A percentile compares a stretch with the other conserved stretches of the same genome.
Evolutionary conservation across 2,329 filamentous ascomycete species (phyloP).

Genomic region (Huntiella moniliformis): DNA sequence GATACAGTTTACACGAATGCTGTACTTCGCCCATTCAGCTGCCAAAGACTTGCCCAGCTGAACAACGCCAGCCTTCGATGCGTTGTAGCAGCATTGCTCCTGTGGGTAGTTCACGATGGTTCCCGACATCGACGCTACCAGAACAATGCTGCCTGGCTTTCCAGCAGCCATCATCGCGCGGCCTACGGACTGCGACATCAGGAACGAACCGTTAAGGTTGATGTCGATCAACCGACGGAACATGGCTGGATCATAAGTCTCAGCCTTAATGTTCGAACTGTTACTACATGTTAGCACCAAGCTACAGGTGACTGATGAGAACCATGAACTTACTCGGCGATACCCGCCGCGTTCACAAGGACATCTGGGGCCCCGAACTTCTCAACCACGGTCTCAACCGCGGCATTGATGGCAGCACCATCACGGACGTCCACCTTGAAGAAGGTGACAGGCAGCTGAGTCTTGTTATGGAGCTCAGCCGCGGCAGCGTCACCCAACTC

Average conservation of each 20-base stretch:
- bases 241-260: slow-evolving; percentile 56
- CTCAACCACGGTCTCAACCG: slow-evolving; percentile 45
- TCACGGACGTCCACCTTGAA: slow-evolving; percentile 66
- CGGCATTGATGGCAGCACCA: slow-evolving; percentile 47
- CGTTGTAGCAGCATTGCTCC: slow-evolving; percentile 69
- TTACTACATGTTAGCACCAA: slow-evolving; percentile 8
- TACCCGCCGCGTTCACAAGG: slow-evolving; percentile 63
- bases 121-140: slow-evolving; percentile 66
- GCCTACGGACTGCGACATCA: slow-evolving; percentile 55
- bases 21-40: slow-evolving; percentile 67
- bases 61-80: slow-evolving; percentile 63
- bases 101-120: slow-evolving; percentile 74
- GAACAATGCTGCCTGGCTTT: slow-evolving; percentile 54
- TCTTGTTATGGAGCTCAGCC: slow-evolving; percentile 50
- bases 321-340: slow-evolving; percentile 36
- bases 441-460: slow-evolving; percentile 55
- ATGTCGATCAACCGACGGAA: slow-evolving; percentile 67
- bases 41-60: slow-evolving; percentile 65
- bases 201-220: slow-evolving; percentile 63
- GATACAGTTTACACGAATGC: slow-evolving; percentile 69
- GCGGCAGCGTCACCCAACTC: slow-evolving; percentile 53
- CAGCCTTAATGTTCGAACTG: slow-evolving; percentile 59
- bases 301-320: slow-evolving; percentile 18
- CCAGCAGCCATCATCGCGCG: slow-evolving; percentile 54
- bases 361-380: slow-evolving; percentile 53